Percentiles rank a stretch among this genome's conserved stretches.
phyloP scores from a whole-genome alignment of 441 rosid genomes.

The Syzygium syzygioides region DNA sequence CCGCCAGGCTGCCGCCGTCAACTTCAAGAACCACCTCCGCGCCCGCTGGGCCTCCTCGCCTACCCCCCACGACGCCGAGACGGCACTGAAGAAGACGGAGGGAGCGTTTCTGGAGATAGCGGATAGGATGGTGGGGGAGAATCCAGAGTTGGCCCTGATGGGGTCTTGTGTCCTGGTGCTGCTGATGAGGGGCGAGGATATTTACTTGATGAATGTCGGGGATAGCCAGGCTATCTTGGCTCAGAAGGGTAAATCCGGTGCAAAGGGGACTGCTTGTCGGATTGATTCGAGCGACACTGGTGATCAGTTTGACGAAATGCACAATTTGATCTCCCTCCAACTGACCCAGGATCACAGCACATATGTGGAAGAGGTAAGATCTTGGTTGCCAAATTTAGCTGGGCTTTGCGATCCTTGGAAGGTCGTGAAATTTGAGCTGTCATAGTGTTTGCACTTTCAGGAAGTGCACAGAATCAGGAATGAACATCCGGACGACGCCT shows the following conservation, averaged over 20 bases:
- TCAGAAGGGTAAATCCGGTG: constrained; percentile 18
- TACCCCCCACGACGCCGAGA: too few relatives aligned
- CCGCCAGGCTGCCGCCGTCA: too few relatives aligned
- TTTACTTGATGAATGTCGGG: constrained; percentile 64
- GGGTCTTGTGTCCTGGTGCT: constrained; percentile 70
- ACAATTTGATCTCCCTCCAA: constrained; percentile 32
- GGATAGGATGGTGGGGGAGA: constrained; percentile 38
- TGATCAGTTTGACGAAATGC: constrained; percentile 6
- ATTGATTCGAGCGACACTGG: constrained; percentile 6
- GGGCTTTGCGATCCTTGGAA: not conserved
- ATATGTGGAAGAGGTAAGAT: constrained; percentile 42
- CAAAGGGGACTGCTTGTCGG: constrained; percentile 8
- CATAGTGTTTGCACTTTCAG: constrained; percentile 18
- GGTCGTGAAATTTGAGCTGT: not conserved
- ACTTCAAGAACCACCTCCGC: too few relatives aligned
- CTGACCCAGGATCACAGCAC: constrained; percentile 68
- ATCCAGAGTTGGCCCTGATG: constrained; percentile 63
- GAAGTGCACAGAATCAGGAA: constrained; percentile 53
- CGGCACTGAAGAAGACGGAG: constrained; percentile 59
- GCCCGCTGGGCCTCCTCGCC: too few relatives aligned
- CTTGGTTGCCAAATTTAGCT: not conserved
- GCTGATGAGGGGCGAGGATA: constrained; percentile 61
- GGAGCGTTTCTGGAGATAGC: constrained; percentile 36
- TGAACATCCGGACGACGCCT: constrained; percentile 55
- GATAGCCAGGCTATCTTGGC: constrained; percentile 65